These are phyloP conservation scores for Cyclotella kingstonii DNA, from an alignment of 108 stramenopile species.

Conservation along the genomic window DNA sequence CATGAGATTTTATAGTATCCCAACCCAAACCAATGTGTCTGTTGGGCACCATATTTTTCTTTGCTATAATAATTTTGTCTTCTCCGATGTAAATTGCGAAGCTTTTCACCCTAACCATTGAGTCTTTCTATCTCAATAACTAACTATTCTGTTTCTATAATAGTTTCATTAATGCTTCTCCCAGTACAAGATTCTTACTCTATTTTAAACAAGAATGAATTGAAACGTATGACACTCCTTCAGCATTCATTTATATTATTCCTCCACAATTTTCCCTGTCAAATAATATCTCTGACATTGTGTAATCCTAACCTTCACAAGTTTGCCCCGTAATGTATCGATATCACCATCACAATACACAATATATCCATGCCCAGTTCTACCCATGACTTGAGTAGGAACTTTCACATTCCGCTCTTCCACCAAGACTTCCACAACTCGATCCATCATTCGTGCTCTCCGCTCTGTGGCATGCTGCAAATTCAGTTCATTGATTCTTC, in stretches of 20 bases:
- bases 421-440: slow-evolving; percentile 88
- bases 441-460: slow-evolving; percentile 88
- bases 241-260: neutral
- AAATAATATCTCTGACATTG: slow-evolving; percentile 73
- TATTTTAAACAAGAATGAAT: too few relatives aligned
- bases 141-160: too few relatives aligned
- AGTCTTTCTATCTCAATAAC: too few relatives aligned
- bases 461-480: slow-evolving; percentile 86
- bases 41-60: too few relatives aligned
- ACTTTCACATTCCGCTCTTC: slow-evolving; percentile 92
- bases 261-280: slow-evolving; percentile 44
- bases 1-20: too few relatives aligned
- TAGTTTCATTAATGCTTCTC: too few relatives aligned
- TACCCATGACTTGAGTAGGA: slow-evolving; percentile 89
- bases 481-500: slow-evolving; percentile 84
- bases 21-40: too few relatives aligned
- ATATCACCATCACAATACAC: slow-evolving; percentile 92
- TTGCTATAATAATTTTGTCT: too few relatives aligned
- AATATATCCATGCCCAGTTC: slow-evolving; percentile 89
- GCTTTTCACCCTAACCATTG: too few relatives aligned
- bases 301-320: slow-evolving; percentile 82
- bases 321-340: slow-evolving; percentile 79
- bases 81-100: too few relatives aligned
- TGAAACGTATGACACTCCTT: neutral
- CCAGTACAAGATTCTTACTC: too few relatives aligned